Evolutionary conservation across 176 grass and related monocot genomes (phyloP).

Genomic region (Pontederia crassipes): DNA sequence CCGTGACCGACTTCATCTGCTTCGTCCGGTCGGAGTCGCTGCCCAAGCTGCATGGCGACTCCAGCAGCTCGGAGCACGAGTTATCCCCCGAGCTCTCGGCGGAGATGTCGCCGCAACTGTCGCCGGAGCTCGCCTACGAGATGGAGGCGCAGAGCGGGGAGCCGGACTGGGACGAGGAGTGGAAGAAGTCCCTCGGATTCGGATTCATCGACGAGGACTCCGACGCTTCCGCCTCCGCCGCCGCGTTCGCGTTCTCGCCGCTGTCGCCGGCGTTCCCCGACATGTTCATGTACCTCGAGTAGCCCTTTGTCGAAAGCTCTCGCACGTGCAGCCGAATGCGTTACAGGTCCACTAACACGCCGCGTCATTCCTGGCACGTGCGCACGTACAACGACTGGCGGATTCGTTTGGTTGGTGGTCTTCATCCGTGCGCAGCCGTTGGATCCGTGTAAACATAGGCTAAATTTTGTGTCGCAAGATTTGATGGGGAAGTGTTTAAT

Average conservation of each 20-base stretch:
- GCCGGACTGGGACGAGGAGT: neutral
- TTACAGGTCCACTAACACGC: too few relatives aligned
- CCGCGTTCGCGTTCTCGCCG: neutral
- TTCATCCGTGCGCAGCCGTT: too few relatives aligned
- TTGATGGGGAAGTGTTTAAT: too few relatives aligned
- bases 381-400: too few relatives aligned
- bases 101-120: neutral
- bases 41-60: constrained; percentile 33
- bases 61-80: constrained; percentile 76
- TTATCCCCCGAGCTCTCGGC: neutral
- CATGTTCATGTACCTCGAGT: neutral
- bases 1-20: constrained; percentile 33
- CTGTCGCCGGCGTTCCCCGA: neutral
- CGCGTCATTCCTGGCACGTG: too few relatives aligned
- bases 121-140: neutral
- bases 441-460: too few relatives aligned
- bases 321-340: neutral
- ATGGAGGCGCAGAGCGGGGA: neutral
- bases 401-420: too few relatives aligned
- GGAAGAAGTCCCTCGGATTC: neutral
- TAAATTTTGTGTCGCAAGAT: too few relatives aligned
- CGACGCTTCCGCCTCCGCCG: neutral
- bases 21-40: constrained; percentile 44
- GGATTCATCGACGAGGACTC: neutral
- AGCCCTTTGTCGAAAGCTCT: neutral